A percentile compares a stretch with the other conserved stretches of the same genome.
Evolutionary conservation across 2,329 filamentous ascomycete species (phyloP).

Genomic region (Epichloe sibirici): DNA sequence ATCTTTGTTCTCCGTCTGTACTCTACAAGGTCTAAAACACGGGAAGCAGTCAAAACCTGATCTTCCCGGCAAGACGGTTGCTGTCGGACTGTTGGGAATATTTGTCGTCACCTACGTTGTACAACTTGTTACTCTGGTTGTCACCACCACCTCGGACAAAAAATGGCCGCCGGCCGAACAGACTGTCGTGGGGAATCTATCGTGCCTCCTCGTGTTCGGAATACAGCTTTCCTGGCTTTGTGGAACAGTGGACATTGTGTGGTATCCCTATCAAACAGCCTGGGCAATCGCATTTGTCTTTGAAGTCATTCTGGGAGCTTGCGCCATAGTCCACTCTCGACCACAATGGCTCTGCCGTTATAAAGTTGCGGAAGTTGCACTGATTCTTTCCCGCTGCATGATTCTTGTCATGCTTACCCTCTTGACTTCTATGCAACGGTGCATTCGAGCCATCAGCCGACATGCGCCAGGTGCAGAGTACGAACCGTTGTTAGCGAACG

Average conservation of each 20-base stretch:
- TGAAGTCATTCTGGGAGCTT: constrained; percentile 35
- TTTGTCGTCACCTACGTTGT: constrained; percentile 33
- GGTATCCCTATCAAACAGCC: constrained; percentile 52
- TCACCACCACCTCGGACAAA: constrained; percentile 21
- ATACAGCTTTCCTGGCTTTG: constrained; percentile 44
- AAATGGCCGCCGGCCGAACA: constrained; percentile 34
- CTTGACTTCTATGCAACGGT: constrained; percentile 13
- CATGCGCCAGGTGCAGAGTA: constrained; percentile 39
- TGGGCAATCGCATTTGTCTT: constrained; percentile 46
- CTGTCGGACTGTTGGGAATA: constrained; percentile 31
- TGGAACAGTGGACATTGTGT: constrained; percentile 37
- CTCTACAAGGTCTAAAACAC: constrained; percentile 33
- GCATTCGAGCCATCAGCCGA: constrained; percentile 13
- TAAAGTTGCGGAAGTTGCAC: constrained; percentile 13
- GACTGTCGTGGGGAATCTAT: constrained; percentile 43
- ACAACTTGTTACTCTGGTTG: constrained; percentile 31
- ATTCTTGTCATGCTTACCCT: constrained; percentile 20
- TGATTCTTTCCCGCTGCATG: constrained; percentile 10
- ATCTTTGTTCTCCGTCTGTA: constrained; percentile 38
- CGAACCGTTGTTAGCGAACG: constrained; percentile 40
- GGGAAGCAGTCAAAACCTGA: constrained; percentile 6
- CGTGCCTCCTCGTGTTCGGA: constrained; percentile 52
- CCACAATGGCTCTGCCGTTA: constrained; percentile 7
- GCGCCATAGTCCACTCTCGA: constrained; percentile 8
- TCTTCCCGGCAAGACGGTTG: constrained; percentile 11